Conservation (phyloP, 73 alveolate genomes). For the Breviolum minutum region DNA sequence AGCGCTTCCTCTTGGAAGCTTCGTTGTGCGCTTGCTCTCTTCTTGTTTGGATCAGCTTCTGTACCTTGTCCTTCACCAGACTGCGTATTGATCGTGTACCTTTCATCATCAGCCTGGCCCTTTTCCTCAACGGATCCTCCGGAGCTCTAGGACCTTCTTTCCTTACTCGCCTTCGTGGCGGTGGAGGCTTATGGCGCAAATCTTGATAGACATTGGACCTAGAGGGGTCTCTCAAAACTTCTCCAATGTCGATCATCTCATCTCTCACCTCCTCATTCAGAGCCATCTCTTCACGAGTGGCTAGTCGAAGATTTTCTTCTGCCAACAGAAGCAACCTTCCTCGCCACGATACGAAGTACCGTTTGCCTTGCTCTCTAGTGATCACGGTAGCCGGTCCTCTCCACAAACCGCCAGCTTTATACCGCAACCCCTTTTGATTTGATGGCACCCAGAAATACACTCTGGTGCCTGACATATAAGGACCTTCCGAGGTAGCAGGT, state of each 20-base stretch:
- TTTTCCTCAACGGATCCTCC: neutral
- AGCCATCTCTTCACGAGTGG: neutral
- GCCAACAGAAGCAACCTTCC: neutral
- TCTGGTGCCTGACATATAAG: neutral
- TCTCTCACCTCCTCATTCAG: neutral
- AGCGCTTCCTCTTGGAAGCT: neutral
- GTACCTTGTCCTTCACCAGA: neutral
- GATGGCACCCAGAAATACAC: conserved; percentile 6
- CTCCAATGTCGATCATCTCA: neutral
- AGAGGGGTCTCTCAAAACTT: neutral
- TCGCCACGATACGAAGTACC: neutral
- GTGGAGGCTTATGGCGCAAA: neutral
- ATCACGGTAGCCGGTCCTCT: conserved; percentile 13
- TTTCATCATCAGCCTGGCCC: neutral
- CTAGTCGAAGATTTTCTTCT: neutral
- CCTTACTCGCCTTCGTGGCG: neutral
- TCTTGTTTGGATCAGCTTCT: too few species aligned
- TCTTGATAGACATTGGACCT: neutral
- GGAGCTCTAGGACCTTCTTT: neutral
- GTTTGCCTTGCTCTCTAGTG: neutral
- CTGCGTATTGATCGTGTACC: neutral
- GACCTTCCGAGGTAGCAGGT: neutral
- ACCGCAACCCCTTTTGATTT: neutral
- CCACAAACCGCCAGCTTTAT: neutral
- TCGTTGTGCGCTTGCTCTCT: neutral